phyloP scores from a whole-genome alignment of 2,329 filamentous ascomycete genomes.

The Pseudogymnoascus sp. region DNA sequence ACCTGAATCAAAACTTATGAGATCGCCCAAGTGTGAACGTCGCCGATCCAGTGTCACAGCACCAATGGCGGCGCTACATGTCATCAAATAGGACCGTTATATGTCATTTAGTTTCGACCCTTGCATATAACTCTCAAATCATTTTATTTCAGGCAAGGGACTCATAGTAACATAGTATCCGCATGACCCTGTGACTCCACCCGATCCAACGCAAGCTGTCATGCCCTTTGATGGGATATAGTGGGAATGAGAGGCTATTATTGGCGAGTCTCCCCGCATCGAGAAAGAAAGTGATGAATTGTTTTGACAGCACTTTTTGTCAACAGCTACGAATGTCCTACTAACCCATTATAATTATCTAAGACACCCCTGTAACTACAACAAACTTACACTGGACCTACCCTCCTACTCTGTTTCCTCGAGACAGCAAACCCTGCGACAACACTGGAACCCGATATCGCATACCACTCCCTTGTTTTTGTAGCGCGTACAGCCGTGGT shows the following conservation, averaged over 20 bases:
- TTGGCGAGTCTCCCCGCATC: background rate
- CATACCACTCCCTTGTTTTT: background rate
- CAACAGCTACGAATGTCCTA: background rate
- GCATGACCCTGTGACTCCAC: background rate
- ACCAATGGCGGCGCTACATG: background rate
- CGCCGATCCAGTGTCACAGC: background rate
- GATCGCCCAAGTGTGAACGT: background rate
- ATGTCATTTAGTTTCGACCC: background rate
- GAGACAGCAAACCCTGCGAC: background rate
- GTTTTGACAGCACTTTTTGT: background rate
- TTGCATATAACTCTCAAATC: background rate
- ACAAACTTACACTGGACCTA: background rate
- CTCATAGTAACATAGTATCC: background rate
- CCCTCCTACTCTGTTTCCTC: background rate
- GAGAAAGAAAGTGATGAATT: background rate
- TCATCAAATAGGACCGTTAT: background rate
- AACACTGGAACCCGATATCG: background rate
- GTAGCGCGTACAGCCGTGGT: background rate
- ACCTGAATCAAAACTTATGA: background rate
- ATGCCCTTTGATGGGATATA: background rate
- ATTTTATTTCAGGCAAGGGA: background rate
- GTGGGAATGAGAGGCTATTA: background rate
- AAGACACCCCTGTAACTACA: background rate
- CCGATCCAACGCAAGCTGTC: background rate
- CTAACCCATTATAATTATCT: background rate